A percentile compares a stretch with the other conserved stretches of the same genome.
phyloP scores from a whole-genome alignment of 345 rosid genomes.

The Arabidopsis arenosa region DNA sequence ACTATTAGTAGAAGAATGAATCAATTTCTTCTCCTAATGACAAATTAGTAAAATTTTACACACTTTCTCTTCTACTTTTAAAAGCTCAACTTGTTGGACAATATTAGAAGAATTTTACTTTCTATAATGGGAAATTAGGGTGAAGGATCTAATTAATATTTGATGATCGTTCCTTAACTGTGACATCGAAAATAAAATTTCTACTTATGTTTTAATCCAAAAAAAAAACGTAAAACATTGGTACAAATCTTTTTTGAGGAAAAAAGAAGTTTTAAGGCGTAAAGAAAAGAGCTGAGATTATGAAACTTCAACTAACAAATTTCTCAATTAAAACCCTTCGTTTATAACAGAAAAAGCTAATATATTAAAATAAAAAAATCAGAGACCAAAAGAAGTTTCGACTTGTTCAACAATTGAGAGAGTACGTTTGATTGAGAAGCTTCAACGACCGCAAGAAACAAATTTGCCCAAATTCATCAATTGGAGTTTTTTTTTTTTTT shows the following conservation, averaged over 20 bases:
- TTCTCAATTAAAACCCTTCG: neutral
- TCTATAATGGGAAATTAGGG: neutral
- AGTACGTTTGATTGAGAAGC: slow-evolving; percentile 27
- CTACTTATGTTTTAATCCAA: neutral
- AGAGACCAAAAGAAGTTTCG: slow-evolving; percentile 9
- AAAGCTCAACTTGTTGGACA: slow-evolving; percentile 3
- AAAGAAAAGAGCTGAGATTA: slow-evolving; percentile 36
- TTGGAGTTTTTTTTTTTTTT: neutral
- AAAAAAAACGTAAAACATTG: neutral
- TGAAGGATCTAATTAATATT: slow-evolving; percentile 4
- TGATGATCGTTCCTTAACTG: slow-evolving; percentile 12
- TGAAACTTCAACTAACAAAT: slow-evolving; percentile 34
- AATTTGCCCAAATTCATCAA: slow-evolving; percentile 12
- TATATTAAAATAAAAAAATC: neutral
- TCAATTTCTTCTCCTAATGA: neutral
- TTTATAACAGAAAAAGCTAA: slow-evolving; percentile 8
- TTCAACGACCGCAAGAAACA: slow-evolving; percentile 39
- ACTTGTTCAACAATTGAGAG: slow-evolving; percentile 26
- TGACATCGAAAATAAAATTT: neutral
- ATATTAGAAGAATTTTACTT: neutral
- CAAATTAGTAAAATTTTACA: neutral
- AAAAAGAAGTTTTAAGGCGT: slow-evolving; percentile 33
- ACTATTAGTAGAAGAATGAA: neutral
- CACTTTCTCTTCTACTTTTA: neutral
- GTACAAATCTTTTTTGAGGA: neutral